Percentiles rank a stretch among this genome's conserved stretches.
Evolutionary conservation across 352 stramenopile genomes (phyloP).

Genomic region (Pythium graminicola): DNA sequence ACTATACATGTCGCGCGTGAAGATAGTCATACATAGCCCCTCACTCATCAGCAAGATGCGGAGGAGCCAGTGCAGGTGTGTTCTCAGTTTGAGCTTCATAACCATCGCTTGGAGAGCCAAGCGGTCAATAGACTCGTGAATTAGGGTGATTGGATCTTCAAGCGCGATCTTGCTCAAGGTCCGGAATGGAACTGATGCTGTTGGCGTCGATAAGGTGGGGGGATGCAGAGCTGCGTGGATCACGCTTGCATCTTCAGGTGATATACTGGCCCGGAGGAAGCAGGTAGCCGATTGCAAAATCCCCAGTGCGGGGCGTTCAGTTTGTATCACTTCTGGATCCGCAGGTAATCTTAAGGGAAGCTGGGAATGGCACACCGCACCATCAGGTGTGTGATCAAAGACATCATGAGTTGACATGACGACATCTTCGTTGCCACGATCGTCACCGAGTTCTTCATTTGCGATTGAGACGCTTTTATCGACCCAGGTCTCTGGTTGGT

Average conservation of each 20-base stretch:
- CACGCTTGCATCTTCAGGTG: slow-evolving; percentile 3
- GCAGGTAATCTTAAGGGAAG: too few relatives aligned
- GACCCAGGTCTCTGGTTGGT: too few relatives aligned
- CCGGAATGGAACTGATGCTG: slow-evolving; percentile 27
- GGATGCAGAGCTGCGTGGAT: slow-evolving; percentile 2
- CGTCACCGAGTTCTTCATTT: too few relatives aligned
- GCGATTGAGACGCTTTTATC: too few relatives aligned
- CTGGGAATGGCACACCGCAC: too few relatives aligned
- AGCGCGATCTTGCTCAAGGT: slow-evolving; percentile 39
- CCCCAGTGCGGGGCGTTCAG: not conserved
- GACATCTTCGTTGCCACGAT: not conserved
- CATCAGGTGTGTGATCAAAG: too few relatives aligned
- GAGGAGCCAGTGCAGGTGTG: slow-evolving; percentile 52
- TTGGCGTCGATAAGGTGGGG: not conserved
- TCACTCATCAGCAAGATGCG: slow-evolving; percentile 69
- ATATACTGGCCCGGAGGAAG: slow-evolving; percentile 5
- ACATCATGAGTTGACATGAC: not conserved
- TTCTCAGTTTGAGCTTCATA: slow-evolving; percentile 32
- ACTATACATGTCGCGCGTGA: slow-evolving; percentile 47
- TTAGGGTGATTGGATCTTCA: slow-evolving; percentile 29
- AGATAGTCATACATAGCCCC: slow-evolving; percentile 66
- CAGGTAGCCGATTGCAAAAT: slow-evolving; percentile 9
- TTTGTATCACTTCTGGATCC: not conserved
- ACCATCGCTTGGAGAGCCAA: slow-evolving; percentile 41
- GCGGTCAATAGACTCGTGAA: slow-evolving; percentile 39